Base-by-base conservation (phyloP, 2,329 filamentous ascomycete species). In the Fusarium succisae region DNA sequence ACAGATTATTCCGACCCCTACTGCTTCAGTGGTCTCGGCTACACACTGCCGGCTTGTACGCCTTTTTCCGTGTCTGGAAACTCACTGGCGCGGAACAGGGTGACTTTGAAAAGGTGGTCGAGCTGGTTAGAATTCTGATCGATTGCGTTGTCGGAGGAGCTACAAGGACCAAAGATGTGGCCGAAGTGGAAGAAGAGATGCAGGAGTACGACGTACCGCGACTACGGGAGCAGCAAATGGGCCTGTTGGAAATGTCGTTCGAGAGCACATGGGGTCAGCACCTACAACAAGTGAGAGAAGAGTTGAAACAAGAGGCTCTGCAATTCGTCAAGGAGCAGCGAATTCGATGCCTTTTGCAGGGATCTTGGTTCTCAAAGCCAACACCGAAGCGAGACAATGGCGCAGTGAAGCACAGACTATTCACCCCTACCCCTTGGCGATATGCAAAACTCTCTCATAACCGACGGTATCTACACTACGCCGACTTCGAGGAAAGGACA, bases 321-420 rank as follows among this genome's bases (percentile, higher is more conserved):
- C 94, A 98, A 79, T 99, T 99, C 79, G 94, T 98, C 83, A 98
- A 98, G 83, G 96, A 99, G 84, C 96, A 99, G 82, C 91, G 96
- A 43, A 93, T 98, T 70, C 90, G 96, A 61, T 98, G 95, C 80
- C 86, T 99, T 44, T 88, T 98, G 8, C 89, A 94, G 75, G 96
- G 96, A 12, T 91, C 93, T 15, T 99, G 96, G 96, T 99, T 98
- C 84, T 81, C 85, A 80, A 83, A 87, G 82, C 82, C 88, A 10
- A 79, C 83, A 17, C 81, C 84, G 57, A 82, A 79, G 70, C 80
- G 83, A 55, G 81, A 83, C 55, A 82, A 80, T 62, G 77, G 78
- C 53, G 78, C 79, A 56, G 80, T 79, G 59, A 76, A 81, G 65
- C 73, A 80, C 66, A 75, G 84, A 81, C 78, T 82, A 79, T 80